Evolutionary conservation across 257 asterid genomes (phyloP).

Genomic region (Petrea volubilis): DNA sequence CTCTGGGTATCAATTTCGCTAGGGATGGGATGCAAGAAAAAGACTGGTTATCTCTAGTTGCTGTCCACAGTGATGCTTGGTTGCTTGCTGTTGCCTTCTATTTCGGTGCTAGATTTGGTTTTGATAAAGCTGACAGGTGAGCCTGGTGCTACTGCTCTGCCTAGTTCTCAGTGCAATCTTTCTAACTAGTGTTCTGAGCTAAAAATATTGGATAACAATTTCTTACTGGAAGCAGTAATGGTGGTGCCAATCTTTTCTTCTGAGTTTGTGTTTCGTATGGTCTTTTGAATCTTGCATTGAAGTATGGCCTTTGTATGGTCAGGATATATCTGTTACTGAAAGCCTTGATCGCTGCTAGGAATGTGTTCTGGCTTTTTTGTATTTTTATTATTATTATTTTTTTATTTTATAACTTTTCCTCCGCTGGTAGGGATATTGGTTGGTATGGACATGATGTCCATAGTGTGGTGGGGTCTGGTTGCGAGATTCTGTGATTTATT

Average conservation of each 20-base stretch:
- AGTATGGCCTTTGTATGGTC: neutral
- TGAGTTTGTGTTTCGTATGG: neutral
- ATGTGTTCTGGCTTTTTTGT: neutral
- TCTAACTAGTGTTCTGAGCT: neutral
- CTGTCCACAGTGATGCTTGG: constrained; percentile 72
- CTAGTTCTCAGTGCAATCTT: neutral
- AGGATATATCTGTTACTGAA: neutral
- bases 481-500: neutral
- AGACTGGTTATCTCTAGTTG: constrained; percentile 66
- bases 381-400: no score
- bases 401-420: neutral
- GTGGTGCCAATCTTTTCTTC: neutral
- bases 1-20: constrained; percentile 70
- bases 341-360: neutral
- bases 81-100: constrained; percentile 58
- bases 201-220: neutral
- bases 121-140: constrained; percentile 58
- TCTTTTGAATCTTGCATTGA: neutral
- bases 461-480: neutral
- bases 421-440: neutral
- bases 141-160: neutral
- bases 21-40: constrained; percentile 65
- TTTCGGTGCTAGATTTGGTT: constrained; percentile 64
- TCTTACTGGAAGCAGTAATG: neutral
- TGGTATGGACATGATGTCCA: neutral